Percentiles rank a stretch among this genome's conserved stretches.
phyloP scores from a whole-genome alignment of 495 filamentous ascomycete species.

The Corynascus novoguineensis region DNA sequence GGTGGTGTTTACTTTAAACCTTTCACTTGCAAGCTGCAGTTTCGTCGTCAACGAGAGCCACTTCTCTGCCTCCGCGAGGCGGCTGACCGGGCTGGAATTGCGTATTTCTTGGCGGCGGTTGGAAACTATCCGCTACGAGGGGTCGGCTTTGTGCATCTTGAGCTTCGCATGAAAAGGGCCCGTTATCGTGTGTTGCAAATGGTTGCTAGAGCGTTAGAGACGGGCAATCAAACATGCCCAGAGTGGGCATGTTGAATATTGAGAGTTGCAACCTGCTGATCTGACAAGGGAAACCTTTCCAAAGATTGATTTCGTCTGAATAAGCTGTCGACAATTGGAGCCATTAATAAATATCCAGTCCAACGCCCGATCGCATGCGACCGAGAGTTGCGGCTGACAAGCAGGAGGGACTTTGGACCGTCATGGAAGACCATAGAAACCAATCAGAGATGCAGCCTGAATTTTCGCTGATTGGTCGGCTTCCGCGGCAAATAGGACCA shows the following conservation, averaged over 20 bases:
- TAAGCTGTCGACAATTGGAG: not conserved
- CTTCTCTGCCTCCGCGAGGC: not conserved
- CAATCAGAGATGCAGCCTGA: not conserved
- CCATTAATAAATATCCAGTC: not conserved
- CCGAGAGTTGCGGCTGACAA: not conserved
- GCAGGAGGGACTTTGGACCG: not conserved
- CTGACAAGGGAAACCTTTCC: not conserved
- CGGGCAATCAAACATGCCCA: not conserved
- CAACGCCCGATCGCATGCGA: not conserved
- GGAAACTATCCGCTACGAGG: not conserved
- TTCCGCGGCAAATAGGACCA: constrained; percentile 16
- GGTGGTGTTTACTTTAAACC: too few species aligned
- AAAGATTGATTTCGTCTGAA: not conserved
- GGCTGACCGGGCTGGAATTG: not conserved
- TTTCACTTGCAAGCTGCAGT: too few species aligned
- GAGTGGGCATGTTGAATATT: not conserved
- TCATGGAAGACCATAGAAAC: not conserved
- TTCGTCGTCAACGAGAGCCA: not conserved
- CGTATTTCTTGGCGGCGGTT: not conserved
- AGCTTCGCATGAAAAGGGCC: not conserved
- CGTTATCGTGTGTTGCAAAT: not conserved
- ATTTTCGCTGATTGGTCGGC: not conserved
- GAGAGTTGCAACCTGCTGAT: not conserved
- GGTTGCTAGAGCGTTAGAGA: not conserved
- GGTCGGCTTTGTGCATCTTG: not conserved